Evolutionary conservation across 164 flowering plant species (phyloP).

Genomic region (Dillenia turbinata): DNA sequence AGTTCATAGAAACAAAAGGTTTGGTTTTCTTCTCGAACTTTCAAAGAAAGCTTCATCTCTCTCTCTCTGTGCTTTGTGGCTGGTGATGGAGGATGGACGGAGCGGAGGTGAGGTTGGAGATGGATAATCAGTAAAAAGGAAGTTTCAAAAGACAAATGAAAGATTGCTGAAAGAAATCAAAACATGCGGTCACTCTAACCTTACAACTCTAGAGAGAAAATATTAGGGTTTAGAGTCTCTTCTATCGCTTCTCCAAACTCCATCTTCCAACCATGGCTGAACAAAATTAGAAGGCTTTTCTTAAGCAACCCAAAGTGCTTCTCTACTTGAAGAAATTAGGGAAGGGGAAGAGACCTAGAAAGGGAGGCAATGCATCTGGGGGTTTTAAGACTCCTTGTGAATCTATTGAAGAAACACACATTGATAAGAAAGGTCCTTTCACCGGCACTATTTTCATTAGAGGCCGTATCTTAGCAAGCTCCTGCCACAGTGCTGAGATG

Average conservation of each 20-base stretch:
- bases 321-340: slow-evolving; percentile 40
- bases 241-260: background rate
- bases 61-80: too few species aligned
- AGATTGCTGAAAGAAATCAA: background rate
- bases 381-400: slow-evolving; percentile 60
- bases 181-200: too few species aligned
- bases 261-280: slow-evolving; percentile 19
- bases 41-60: too few species aligned
- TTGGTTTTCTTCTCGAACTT: too few species aligned
- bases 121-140: too few species aligned
- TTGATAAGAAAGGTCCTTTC: slow-evolving; percentile 58
- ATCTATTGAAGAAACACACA: slow-evolving; percentile 47
- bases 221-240: slow-evolving; percentile 2
- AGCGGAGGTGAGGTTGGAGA: too few species aligned
- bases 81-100: too few species aligned
- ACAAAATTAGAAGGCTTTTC: slow-evolving; percentile 64
- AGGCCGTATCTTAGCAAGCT: too few species aligned
- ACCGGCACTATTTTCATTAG: slow-evolving; percentile 49
- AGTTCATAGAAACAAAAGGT: too few species aligned
- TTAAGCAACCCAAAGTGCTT: slow-evolving; percentile 66
- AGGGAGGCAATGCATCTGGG: slow-evolving; percentile 53
- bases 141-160: too few species aligned
- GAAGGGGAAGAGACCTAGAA: slow-evolving; percentile 55
- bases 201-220: too few species aligned
- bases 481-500: slow-evolving; percentile 63